Evolutionary conservation across 306 rosid species (phyloP), one percentile per base, ranked within the genome.

Genomic region (Betula pendula): DNA sequence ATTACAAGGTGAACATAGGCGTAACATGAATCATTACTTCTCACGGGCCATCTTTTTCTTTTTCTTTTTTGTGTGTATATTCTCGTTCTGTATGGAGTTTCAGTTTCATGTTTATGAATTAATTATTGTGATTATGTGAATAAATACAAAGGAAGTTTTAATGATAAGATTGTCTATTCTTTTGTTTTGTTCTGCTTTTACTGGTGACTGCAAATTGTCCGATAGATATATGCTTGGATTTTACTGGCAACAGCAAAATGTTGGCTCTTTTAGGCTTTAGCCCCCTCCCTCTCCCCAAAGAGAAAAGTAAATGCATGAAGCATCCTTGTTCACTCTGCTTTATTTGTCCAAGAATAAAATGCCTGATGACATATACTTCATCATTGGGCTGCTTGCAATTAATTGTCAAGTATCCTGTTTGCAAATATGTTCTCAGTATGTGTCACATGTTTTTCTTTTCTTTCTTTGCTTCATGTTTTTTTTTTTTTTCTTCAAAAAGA

Each of bases 61-160:
- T n/a, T n/a, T n/a, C 76, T 68, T 80, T 81, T 76, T n/a, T n/a
- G n/a, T n/a, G n/a, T 84, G 90, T 86, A 86, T 78, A 89, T 87
- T 78, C 89, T 78, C 16, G 35, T 35, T 81, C 68, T 60, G 75
- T 81, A 38, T 19, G 45, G 82, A 73, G 70, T 76, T 62, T 75
- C 75, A 67, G 74, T 73, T 48, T 76, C 81, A 56, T 77, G 84
- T 88, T 82, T 76, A 69, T 76, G 74, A 72, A 85, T 71, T 79
- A 62, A 83, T 71, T 77, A 52, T 48, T 25, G 70, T 65, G 70
- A 9, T 35, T 35, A 22, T 81, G 80, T 75, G 84, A 85, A 86
- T 85, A 85, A 86, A 81, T 68, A 68, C 75, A 69, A 80, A 68
- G 72, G 76, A 74, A 77, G 56, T 79, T 77, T 73, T 60, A 56